Conservation (phyloP, 2,329 filamentous ascomycete species). For the Calycina marina region DNA sequence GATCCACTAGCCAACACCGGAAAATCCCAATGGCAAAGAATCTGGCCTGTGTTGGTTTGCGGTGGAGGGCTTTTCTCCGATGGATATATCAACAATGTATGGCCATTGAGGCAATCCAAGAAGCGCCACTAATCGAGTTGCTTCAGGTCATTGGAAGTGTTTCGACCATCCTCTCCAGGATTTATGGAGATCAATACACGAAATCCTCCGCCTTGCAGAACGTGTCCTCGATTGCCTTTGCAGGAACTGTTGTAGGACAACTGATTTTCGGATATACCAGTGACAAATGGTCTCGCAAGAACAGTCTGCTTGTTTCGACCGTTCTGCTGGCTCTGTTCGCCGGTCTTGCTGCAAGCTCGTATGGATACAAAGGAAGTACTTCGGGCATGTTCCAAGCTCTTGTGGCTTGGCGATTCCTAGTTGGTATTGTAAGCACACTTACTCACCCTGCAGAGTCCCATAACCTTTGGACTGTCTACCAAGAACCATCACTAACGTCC, state of each 20-base stretch:
- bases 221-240: slow-evolving; percentile 72
- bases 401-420: slow-evolving; percentile 73
- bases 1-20: slow-evolving; percentile 10
- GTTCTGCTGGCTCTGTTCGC: slow-evolving; percentile 77
- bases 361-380: slow-evolving; percentile 53
- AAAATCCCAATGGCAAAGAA: slow-evolving; percentile 15
- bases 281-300: slow-evolving; percentile 74
- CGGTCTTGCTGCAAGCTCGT: slow-evolving; percentile 61
- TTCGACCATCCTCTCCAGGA: slow-evolving; percentile 53
- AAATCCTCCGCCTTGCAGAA: slow-evolving; percentile 56
- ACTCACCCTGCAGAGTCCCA: too few relatives aligned
- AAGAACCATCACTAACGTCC: too few relatives aligned
- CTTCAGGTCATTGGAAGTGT: slow-evolving; percentile 71
- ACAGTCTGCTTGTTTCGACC: slow-evolving; percentile 68
- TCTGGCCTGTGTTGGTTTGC: slow-evolving; percentile 61
- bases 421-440: slow-evolving; percentile 58
- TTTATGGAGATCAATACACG: slow-evolving; percentile 60
- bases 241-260: slow-evolving; percentile 72
- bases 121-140: too few relatives aligned
- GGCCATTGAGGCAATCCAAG: slow-evolving; percentile 6
- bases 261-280: slow-evolving; percentile 67
- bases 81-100: slow-evolving; percentile 78
- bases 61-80: slow-evolving; percentile 84
- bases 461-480: slow-evolving; percentile 18
- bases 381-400: slow-evolving; percentile 64